Percentiles rank a stretch among this genome's conserved stretches.
These are phyloP conservation scores for Heliophila coronopifolia DNA, from an alignment of 441 rosid species.

Conservation along the genomic window DNA sequence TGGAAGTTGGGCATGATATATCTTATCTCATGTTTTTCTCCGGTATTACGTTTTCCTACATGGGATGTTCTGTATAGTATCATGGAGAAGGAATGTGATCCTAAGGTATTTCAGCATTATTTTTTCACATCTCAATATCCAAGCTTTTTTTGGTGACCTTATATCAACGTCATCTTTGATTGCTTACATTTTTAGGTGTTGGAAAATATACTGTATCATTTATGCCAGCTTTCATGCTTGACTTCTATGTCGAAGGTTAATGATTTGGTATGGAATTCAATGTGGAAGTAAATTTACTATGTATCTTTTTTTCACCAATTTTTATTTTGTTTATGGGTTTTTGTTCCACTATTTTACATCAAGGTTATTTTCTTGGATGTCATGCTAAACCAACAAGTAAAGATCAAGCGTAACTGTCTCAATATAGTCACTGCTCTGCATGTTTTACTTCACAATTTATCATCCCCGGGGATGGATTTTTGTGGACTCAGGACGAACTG, in stretches of 20 bases:
- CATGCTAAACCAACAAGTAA: conserved; percentile 45
- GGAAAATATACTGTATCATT: conserved; percentile 50
- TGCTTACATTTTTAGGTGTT: conserved; percentile 46
- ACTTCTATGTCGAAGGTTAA: conserved; percentile 47
- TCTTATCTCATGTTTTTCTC: conserved; percentile 64
- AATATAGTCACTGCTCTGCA: conserved; percentile 51
- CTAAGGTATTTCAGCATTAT: conserved; percentile 42
- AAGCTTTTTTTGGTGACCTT: conserved; percentile 21
- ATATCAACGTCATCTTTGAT: conserved; percentile 14
- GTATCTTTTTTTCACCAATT: conserved; percentile 1
- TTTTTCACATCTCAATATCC: conserved; percentile 15
- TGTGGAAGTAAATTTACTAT: conserved; percentile 12
- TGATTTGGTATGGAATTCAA: conserved; percentile 51
- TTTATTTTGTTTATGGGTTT: conserved; percentile 15
- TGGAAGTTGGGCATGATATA: conserved; percentile 87
- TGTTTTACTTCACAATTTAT: conserved; percentile 43
- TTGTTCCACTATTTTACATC: conserved; percentile 13
- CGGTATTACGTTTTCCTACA: conserved; percentile 42
- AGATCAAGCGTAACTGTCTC: conserved; percentile 62
- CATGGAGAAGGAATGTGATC: conserved; percentile 56
- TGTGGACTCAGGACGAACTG: conserved; percentile 25
- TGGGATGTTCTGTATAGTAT: conserved; percentile 73
- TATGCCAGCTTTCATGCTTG: conserved; percentile 60
- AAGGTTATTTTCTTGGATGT: conserved; percentile 57
- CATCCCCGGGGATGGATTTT: conserved; percentile 34